Evolutionary conservation across 345 rosid species (phyloP), one percentile per base, ranked within the genome.

Genomic region (Fremontodendron californicum): DNA sequence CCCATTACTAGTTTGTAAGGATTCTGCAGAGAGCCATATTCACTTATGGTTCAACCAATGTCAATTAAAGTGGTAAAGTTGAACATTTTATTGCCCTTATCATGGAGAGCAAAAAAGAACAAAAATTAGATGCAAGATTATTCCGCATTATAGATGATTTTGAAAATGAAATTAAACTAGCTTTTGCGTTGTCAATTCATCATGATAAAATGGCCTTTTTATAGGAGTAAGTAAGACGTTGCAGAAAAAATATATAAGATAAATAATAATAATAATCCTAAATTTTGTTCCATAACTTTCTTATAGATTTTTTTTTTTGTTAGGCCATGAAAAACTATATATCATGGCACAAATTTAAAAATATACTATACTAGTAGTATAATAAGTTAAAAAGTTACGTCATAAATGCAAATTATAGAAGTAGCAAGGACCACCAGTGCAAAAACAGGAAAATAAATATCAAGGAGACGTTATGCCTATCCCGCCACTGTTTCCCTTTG

Each of bases 391-490:
- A 2, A 40, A 40, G 0, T 7, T 5, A 4, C 2, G 16, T 8
- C 35, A 68, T 5, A 33, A 72, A 35, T 72, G 75, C 2, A 72
- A 72, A 72, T 31, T 71, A 12, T 37, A 19, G 3, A 12, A 54
- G 21, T 25, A 35, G 31, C 4, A 40, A 33, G 67, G 76, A 40
- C 67, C 76, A 58, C 15, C 27, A 1, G 37, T 42, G 54, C 66
- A 75, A 45, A 48, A 62, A 4, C 5, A 8, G 45, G 21, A 46
- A 75, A 60, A 25, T n/a, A 75, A 46, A 43, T 63, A 75, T 75
- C 45, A 48, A 33, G 63, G 78, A 75, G 78, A 75, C 78, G 78
- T 75, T 75, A 46, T 61, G 78, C 42, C 33, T 42, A 75, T 75
- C 60, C 78, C 78, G 78, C 78, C 58, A 43, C 60, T 16, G 37